These are phyloP conservation scores for Aegle marmelos DNA, from an alignment of 345 rosid species.

Conservation along the genomic window DNA sequence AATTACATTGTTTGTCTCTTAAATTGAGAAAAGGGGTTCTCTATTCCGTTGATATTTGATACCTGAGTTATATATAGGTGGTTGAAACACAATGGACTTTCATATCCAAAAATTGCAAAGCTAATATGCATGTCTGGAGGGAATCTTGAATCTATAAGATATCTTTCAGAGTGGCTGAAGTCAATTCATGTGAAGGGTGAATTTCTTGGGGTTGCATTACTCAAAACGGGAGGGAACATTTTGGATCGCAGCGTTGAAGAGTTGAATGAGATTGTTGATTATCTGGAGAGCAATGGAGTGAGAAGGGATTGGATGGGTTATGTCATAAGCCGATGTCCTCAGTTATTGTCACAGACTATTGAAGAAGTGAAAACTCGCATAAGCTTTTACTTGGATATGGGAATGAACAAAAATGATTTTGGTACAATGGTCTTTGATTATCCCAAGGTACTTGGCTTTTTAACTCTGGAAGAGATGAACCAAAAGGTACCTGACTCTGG, in stretches of 20 bases:
- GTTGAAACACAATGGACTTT: constrained; percentile 78
- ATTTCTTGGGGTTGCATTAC: constrained; percentile 60
- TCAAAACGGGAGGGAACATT: constrained; percentile 59
- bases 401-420: constrained; percentile 79
- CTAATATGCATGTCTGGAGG: constrained; percentile 67
- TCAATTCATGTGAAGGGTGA: constrained; percentile 72
- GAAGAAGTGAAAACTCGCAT: constrained; percentile 68
- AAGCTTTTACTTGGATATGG: constrained; percentile 66
- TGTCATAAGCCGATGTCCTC: constrained; percentile 74
- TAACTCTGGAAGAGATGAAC: constrained; percentile 75
- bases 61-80: constrained; percentile 49
- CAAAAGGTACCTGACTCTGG: constrained; percentile 48
- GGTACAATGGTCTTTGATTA: constrained; percentile 90
- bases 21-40: not conserved
- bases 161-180: constrained; percentile 67
- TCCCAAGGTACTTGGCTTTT: constrained; percentile 69
- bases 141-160: constrained; percentile 55
- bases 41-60: constrained; percentile 17
- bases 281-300: constrained; percentile 71
- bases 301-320: constrained; percentile 88
- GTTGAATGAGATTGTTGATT: constrained; percentile 60
- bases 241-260: constrained; percentile 50
- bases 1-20: not conserved
- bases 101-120: constrained; percentile 77
- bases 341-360: constrained; percentile 53